These are phyloP conservation scores for Dioszegia aurantiaca DNA, from an alignment of 768 basidiomycete genomes.

Conservation along the genomic window DNA sequence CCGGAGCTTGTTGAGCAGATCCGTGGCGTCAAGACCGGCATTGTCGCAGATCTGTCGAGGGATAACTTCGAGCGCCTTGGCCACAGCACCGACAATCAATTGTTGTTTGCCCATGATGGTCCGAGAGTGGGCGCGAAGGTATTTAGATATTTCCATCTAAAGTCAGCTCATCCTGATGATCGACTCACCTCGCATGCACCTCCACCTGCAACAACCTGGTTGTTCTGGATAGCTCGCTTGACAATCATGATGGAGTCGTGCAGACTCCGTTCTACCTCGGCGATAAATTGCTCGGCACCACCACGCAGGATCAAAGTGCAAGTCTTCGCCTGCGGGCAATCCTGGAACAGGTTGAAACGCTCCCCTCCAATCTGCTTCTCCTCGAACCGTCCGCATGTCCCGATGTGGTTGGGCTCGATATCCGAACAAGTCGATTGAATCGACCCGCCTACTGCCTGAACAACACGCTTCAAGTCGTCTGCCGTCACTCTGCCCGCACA, in stretches of 20 bases:
- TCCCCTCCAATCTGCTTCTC: constrained; percentile 96
- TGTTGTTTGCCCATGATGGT: constrained; percentile 95
- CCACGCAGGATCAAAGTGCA: constrained; percentile 92
- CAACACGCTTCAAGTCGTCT: constrained; percentile 85
- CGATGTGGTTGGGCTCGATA: constrained; percentile 82
- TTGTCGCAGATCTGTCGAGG: constrained; percentile 99
- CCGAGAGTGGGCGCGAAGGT: constrained; percentile 83
- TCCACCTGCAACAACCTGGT: constrained; percentile 94
- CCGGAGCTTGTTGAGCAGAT: constrained; percentile 92
- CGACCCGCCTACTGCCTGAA: constrained; percentile 91
- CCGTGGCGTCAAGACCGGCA: constrained; percentile 94
- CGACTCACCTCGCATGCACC: constrained; percentile 84
- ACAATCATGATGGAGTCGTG: constrained; percentile 99
- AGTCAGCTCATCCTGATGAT: neutral
- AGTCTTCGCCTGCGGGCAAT: constrained; percentile 88
- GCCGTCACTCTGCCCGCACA: constrained; percentile 93
- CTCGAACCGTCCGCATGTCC: constrained; percentile 87
- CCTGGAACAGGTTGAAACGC: constrained; percentile 90
- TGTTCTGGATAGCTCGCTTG: constrained; percentile 90
- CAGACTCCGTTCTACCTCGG: constrained; percentile 93
- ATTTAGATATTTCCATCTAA: constrained; percentile 96
- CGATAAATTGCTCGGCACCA: constrained; percentile 98
- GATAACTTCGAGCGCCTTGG: constrained; percentile 94
- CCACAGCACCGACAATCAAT: constrained; percentile 88
- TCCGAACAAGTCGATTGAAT: constrained; percentile 95